Evolutionary conservation across 23 red algal species (phyloP).

Genomic region (Gracilaria domingensis): DNA sequence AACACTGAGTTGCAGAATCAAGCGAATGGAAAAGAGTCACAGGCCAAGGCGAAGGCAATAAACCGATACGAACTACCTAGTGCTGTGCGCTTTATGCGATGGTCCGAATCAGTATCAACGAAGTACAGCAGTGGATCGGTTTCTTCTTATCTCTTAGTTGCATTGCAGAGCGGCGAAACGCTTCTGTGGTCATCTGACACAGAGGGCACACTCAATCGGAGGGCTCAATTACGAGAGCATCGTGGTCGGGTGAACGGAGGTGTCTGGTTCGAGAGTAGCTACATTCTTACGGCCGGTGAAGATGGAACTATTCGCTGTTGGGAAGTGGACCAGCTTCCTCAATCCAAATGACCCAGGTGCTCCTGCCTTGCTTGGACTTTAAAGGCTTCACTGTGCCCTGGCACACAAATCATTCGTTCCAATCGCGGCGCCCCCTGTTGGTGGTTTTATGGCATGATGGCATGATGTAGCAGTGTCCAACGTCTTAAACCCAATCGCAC

Average conservation of each 20-base stretch:
- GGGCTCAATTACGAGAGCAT: conserved; percentile 20
- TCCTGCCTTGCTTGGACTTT: not conserved
- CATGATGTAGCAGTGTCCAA: no score
- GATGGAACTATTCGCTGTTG: conserved; percentile 38
- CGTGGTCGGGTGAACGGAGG: conserved; percentile 12
- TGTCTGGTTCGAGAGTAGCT: not conserved
- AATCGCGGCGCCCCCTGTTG: no score
- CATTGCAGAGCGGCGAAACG: conserved; percentile 12
- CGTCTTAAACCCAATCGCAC: no score
- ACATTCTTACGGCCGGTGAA: conserved; percentile 27
- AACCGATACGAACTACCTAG: conserved; percentile 2
- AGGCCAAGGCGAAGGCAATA: not conserved
- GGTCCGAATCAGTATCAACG: not conserved
- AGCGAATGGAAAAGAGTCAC: not conserved
- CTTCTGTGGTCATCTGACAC: conserved; percentile 1
- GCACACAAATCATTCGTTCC: not conserved
- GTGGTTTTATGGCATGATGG: not conserved
- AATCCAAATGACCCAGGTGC: not conserved
- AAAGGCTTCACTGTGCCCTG: not conserved
- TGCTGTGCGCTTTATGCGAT: not conserved
- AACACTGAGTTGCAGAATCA: not conserved
- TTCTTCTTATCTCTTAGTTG: not conserved
- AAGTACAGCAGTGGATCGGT: not conserved
- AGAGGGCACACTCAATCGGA: not conserved
- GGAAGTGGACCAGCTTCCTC: conserved; percentile 20